Evolutionary conservation across 2,329 filamentous ascomycete genomes (phyloP).

Genomic region (Immersiporthe knoxdaviesiana): DNA sequence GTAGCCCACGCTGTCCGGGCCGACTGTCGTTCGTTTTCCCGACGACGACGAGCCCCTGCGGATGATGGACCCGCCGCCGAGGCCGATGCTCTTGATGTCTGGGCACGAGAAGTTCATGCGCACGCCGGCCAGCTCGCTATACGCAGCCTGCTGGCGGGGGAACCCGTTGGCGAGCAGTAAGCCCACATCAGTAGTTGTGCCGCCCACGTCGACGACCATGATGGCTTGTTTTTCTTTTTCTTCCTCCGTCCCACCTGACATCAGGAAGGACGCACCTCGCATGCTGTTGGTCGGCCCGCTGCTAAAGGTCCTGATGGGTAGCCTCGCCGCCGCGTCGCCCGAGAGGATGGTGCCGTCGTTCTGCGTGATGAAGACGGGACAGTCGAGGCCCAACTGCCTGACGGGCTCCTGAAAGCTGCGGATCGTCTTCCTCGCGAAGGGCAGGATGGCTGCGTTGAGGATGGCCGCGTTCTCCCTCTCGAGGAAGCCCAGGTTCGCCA

Average conservation of each 20-base stretch:
- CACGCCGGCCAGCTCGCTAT: slow-evolving; percentile 50
- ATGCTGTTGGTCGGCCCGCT: slow-evolving; percentile 56
- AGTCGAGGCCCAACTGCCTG: slow-evolving; percentile 43
- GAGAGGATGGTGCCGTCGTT: slow-evolving; percentile 54
- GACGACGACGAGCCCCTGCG: slow-evolving; percentile 29
- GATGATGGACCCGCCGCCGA: slow-evolving; percentile 50
- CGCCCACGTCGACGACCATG: slow-evolving; percentile 57
- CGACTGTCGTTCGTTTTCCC: slow-evolving; percentile 43
- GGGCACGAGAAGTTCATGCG: slow-evolving; percentile 46
- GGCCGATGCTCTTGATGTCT: slow-evolving; percentile 45
- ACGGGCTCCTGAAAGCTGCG: slow-evolving; percentile 50
- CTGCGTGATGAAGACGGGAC: slow-evolving; percentile 51
- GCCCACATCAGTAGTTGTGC: slow-evolving; percentile 57
- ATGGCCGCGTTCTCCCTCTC: slow-evolving; percentile 58
- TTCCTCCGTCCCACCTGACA: slow-evolving; percentile 43
- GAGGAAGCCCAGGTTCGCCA: slow-evolving; percentile 45
- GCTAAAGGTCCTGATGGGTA: slow-evolving; percentile 53
- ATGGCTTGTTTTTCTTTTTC: slow-evolving; percentile 13
- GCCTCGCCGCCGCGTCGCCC: slow-evolving; percentile 44
- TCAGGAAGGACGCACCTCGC: slow-evolving; percentile 53
- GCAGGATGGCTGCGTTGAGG: slow-evolving; percentile 54
- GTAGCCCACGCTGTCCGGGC: slow-evolving; percentile 55
- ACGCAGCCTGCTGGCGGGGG: slow-evolving; percentile 50
- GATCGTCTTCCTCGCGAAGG: slow-evolving; percentile 51
- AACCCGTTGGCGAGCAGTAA: slow-evolving; percentile 52